Conservation (phyloP, 257 asterid species). For the Nemophila menziesii region DNA sequence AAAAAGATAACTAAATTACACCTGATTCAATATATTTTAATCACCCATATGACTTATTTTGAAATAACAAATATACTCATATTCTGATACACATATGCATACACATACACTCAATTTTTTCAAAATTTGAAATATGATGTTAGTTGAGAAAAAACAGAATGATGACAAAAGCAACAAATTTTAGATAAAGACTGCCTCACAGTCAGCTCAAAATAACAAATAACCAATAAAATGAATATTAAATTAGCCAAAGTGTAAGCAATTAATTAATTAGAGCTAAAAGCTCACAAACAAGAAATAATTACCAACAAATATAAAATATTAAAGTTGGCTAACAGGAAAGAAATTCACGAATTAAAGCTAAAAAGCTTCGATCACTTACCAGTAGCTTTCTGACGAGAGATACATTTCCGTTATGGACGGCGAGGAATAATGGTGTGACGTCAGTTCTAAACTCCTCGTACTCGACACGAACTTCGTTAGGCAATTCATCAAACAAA, state of each 20-base stretch:
- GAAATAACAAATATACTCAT: background rate
- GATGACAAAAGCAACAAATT: background rate
- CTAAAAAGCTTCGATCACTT: too few species aligned
- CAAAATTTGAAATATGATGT: background rate
- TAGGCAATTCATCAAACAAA: slow-evolving; percentile 39
- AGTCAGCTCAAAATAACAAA: background rate
- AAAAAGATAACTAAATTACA: too few species aligned
- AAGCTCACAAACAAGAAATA: background rate
- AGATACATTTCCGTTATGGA: slow-evolving; percentile 37
- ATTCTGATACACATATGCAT: background rate
- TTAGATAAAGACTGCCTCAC: background rate
- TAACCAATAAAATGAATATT: background rate
- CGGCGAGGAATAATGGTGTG: slow-evolving; percentile 57
- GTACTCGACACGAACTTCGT: slow-evolving; percentile 34
- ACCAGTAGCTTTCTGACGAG: slow-evolving; percentile 58
- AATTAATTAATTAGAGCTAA: background rate
- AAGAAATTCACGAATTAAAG: background rate
- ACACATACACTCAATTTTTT: background rate
- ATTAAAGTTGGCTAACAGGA: too few species aligned
- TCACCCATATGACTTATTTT: too few species aligned
- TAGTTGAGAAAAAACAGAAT: background rate
- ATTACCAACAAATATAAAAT: too few species aligned
- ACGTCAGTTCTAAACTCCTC: slow-evolving; percentile 69
- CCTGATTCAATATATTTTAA: too few species aligned
- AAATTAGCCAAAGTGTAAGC: too few species aligned